A percentile compares a stretch with the other conserved stretches of the same genome.
Evolutionary conservation across 148 eudicot species (phyloP).

Genomic region (Polygonum maritimum): DNA sequence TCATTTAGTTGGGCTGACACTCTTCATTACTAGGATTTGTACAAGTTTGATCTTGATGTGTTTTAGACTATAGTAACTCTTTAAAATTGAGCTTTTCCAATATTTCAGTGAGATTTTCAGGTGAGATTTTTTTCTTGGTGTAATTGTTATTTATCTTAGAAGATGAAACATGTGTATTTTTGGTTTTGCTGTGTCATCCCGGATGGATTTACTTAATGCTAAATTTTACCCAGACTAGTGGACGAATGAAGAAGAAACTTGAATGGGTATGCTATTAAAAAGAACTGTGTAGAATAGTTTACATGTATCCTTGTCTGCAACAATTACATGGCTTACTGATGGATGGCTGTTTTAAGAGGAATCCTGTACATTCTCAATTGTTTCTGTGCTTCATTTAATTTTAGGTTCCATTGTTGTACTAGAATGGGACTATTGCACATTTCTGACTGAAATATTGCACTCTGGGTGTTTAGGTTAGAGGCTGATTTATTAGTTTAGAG

Average conservation of each 20-base stretch:
- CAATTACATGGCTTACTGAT: too few relatives aligned
- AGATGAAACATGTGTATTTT: not conserved
- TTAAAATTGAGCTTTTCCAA: not conserved
- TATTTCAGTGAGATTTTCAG: not conserved
- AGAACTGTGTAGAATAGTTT: too few relatives aligned
- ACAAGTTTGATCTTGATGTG: slow-evolving; percentile 4
- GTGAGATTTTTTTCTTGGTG: not conserved
- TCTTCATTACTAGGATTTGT: not conserved
- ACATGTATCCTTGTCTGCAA: too few relatives aligned
- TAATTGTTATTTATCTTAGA: not conserved
- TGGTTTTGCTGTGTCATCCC: not conserved
- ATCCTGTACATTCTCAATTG: too few relatives aligned
- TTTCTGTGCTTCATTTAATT: too few relatives aligned
- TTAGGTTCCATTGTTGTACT: too few relatives aligned
- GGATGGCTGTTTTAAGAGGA: too few relatives aligned
- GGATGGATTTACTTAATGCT: not conserved
- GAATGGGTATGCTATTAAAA: too few relatives aligned
- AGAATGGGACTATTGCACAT: too few relatives aligned
- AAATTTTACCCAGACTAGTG: not conserved
- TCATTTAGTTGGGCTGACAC: not conserved
- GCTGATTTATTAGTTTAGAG: not conserved
- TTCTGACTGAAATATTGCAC: too few relatives aligned
- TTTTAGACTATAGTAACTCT: slow-evolving; percentile 3
- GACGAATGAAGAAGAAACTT: not conserved
- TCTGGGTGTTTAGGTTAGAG: too few relatives aligned